These are phyloP conservation scores for Venturia pyrina DNA, from an alignment of 2,329 filamentous ascomycete species.

Conservation along the genomic window DNA sequence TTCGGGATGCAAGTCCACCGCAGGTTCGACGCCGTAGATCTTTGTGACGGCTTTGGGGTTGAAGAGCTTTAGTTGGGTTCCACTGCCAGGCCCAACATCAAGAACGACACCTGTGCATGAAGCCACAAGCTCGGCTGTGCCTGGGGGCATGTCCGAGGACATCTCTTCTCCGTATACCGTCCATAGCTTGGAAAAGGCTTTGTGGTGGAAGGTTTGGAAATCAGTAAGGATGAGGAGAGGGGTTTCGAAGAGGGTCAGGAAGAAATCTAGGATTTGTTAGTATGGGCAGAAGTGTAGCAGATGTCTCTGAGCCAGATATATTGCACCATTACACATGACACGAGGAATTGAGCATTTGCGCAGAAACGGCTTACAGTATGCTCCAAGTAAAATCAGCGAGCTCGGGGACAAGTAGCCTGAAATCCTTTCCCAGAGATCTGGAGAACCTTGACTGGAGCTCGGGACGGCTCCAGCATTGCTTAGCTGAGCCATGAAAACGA, in stretches of 20 bases:
- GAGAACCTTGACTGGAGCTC: not conserved
- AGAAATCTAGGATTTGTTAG: not conserved
- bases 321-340: not conserved
- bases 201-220: conserved; percentile 9
- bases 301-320: not conserved
- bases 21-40: conserved; percentile 48
- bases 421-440: not conserved
- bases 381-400: not conserved
- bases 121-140: conserved; percentile 20
- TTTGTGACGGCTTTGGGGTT: conserved; percentile 25
- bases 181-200: conserved; percentile 13
- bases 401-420: not conserved
- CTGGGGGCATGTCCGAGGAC: conserved; percentile 27
- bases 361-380: not conserved
- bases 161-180: conserved; percentile 21
- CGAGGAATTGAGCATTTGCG: not conserved
- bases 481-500: not conserved
- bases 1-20: conserved; percentile 34
- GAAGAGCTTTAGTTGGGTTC: conserved; percentile 40
- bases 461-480: not conserved
- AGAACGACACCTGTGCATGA: conserved; percentile 25
- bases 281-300: not conserved
- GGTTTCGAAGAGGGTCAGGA: conserved; percentile 3
- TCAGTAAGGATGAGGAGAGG: conserved; percentile 9
- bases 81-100: conserved; percentile 40